These are phyloP conservation scores for Porphyrellus sp. DNA, from an alignment of 1,284 basidiomycete species.

Conservation along the genomic window DNA sequence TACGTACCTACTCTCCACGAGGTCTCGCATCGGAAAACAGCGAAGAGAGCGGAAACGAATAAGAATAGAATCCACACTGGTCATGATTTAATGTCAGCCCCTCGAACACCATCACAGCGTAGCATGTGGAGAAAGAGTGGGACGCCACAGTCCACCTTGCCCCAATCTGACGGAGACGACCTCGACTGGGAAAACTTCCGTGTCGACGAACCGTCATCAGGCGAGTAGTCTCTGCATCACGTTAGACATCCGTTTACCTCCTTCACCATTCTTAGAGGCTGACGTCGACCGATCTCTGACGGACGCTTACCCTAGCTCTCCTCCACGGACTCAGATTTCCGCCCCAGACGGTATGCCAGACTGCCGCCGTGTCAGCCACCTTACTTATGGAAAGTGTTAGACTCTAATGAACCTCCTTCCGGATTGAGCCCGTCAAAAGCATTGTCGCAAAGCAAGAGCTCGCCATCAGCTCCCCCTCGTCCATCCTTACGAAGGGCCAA, in stretches of 20 bases:
- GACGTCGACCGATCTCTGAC: constrained; percentile 25
- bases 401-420: not conserved
- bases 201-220: constrained; percentile 24
- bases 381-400: constrained; percentile 1
- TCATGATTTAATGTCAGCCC: not conserved
- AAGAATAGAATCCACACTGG: not conserved
- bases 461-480: constrained; percentile 11
- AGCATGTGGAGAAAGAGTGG: not conserved
- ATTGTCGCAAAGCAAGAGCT: constrained; percentile 8
- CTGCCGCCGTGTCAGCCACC: not conserved
- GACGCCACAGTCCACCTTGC: not conserved
- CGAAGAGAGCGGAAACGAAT: not conserved
- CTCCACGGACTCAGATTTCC: not conserved
- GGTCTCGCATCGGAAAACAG: constrained; percentile 9
- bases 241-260: not conserved
- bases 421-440: constrained; percentile 4
- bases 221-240: constrained; percentile 10
- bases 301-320: constrained; percentile 6
- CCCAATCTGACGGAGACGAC: constrained; percentile 22
- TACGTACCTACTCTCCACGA: constrained; percentile 23
- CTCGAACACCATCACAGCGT: not conserved
- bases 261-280: constrained; percentile 14
- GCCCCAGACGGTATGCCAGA: constrained; percentile 9
- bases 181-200: constrained; percentile 36
- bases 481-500: constrained; percentile 29